Evolutionary conservation across 371 early-diverging fungal species (phyloP).

Genomic region (Blakeslea trispora): DNA sequence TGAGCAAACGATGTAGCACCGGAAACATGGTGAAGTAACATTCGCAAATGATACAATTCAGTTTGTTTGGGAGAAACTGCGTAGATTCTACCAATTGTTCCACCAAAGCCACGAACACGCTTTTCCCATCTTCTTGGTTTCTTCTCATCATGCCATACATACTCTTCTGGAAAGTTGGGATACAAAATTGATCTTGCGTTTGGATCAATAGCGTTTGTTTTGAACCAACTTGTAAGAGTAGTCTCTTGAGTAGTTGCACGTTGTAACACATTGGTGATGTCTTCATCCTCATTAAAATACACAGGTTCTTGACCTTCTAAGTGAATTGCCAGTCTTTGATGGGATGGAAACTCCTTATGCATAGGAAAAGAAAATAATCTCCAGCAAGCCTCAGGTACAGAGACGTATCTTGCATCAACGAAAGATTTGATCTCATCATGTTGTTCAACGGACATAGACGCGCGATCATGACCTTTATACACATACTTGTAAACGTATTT

Average conservation of each 20-base stretch:
- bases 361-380: slow-evolving; percentile 25
- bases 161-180: slow-evolving; percentile 19
- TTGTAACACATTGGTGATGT: neutral
- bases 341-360: slow-evolving; percentile 15
- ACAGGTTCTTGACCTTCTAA: too few species aligned
- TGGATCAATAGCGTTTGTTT: neutral
- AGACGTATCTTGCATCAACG: slow-evolving; percentile 22
- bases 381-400: slow-evolving; percentile 25
- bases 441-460: neutral
- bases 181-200: slow-evolving; percentile 16
- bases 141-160: neutral
- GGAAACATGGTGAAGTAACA: slow-evolving; percentile 12
- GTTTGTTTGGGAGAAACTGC: slow-evolving; percentile 19
- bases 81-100: slow-evolving; percentile 20
- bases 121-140: slow-evolving; percentile 4
- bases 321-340: neutral
- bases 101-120: neutral
- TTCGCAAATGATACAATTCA: slow-evolving; percentile 24
- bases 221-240: neutral
- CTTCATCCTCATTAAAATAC: neutral
- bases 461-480: slow-evolving; percentile 29
- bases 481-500: slow-evolving; percentile 29
- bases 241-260: neutral
- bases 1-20: slow-evolving; percentile 19
- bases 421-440: too few species aligned